Conservation (phyloP, 495 filamentous ascomycete species). For the Aspergillus nidulans region DNA sequence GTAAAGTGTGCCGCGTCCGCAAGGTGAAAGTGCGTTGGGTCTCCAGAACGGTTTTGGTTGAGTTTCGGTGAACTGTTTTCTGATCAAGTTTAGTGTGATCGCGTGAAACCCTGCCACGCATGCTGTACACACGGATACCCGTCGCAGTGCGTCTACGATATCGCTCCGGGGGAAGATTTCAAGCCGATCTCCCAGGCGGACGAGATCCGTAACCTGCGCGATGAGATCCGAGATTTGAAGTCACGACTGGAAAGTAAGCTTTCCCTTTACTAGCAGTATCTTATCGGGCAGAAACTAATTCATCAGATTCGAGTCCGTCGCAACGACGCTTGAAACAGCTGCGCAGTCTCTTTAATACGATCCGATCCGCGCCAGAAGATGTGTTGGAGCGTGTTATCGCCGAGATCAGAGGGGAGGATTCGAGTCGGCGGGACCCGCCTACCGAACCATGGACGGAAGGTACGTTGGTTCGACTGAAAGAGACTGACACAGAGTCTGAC, state of each 20-base stretch:
- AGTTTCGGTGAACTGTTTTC: background rate
- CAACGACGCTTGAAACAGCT: slow-evolving; percentile 32
- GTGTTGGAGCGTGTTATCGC: slow-evolving; percentile 33
- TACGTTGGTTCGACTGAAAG: background rate
- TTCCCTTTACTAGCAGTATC: background rate
- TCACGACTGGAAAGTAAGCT: slow-evolving; percentile 30
- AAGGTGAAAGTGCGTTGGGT: slow-evolving; percentile 41
- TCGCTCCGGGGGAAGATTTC: slow-evolving; percentile 32
- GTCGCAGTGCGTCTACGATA: slow-evolving; percentile 41
- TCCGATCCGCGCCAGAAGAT: slow-evolving; percentile 35
- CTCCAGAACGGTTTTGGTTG: background rate
- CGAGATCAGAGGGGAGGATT: slow-evolving; percentile 26
- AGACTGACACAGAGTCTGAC: background rate
- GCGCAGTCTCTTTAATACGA: slow-evolving; percentile 36
- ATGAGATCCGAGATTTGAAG: slow-evolving; percentile 36
- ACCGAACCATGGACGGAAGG: slow-evolving; percentile 32
- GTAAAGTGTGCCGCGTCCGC: slow-evolving; percentile 41
- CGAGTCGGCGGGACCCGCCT: slow-evolving; percentile 17
- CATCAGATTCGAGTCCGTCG: slow-evolving; percentile 20
- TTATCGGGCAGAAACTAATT: background rate
- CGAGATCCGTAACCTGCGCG: slow-evolving; percentile 39
- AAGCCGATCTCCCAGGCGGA: slow-evolving; percentile 40
- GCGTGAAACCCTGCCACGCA: slow-evolving; percentile 43
- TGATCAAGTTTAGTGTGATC: slow-evolving; percentile 35
- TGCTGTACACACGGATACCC: slow-evolving; percentile 46